These are phyloP conservation scores for Candida awuae DNA, from an alignment of 805 yeast species.

Conservation along the genomic window DNA sequence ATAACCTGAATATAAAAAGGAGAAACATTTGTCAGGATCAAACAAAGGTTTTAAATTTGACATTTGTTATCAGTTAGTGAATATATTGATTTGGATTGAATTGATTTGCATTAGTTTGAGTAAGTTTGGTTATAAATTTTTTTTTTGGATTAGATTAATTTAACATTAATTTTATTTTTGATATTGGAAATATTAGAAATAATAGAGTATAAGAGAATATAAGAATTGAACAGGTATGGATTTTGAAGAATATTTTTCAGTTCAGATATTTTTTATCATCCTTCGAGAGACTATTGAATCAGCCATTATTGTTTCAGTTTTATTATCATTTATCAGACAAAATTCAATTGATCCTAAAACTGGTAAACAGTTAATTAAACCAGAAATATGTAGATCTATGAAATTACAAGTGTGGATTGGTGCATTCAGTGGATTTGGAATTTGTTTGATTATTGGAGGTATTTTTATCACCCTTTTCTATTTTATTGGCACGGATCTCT, in stretches of 20 bases:
- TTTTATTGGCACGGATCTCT: slow-evolving; percentile 69
- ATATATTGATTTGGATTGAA: too few species aligned
- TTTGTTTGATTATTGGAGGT: slow-evolving; percentile 69
- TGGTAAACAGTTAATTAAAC: slow-evolving; percentile 21
- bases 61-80: too few species aligned
- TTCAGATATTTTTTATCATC: slow-evolving; percentile 67
- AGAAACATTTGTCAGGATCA: too few species aligned
- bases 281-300: slow-evolving; percentile 68
- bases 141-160: too few species aligned
- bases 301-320: slow-evolving; percentile 67
- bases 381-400: slow-evolving; percentile 34
- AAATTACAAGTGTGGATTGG: slow-evolving; percentile 77
- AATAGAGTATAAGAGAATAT: too few species aligned
- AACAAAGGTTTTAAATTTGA: too few species aligned
- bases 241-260: slow-evolving; percentile 51
- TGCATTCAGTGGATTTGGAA: slow-evolving; percentile 57
- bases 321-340: slow-evolving; percentile 63
- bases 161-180: too few species aligned
- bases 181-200: too few species aligned
- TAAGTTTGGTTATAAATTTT: too few species aligned
- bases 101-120: too few species aligned
- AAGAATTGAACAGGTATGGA: slow-evolving; percentile 7
- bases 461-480: slow-evolving; percentile 64
- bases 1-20: too few species aligned
- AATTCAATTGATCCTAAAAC: slow-evolving; percentile 31